Evolutionary conservation across 2,329 filamentous ascomycete genomes (phyloP), one percentile per base, ranked within the genome.

Genomic region (Colletotrichum costaricense): DNA sequence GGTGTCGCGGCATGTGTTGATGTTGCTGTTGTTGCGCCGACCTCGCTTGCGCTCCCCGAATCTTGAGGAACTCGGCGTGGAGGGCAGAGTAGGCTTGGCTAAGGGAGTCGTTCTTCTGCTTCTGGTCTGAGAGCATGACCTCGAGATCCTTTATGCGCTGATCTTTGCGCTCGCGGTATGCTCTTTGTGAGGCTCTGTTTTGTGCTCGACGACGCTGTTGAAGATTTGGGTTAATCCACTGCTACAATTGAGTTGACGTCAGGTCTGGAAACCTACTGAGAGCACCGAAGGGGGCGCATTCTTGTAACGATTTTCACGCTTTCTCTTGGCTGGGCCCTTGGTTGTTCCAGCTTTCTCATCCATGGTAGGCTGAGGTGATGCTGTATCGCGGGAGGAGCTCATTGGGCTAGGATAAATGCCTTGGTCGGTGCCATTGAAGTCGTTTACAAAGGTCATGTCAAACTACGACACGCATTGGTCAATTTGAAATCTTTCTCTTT

Each of bases 91-190:
- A 90, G 5, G 88, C 89, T 64, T 86, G 84, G 74, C 86, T 86
- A 66, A 92, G 86, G 42, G 85, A 84, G 72, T 87, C 87, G 79
- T 91, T 89, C 76, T 87, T 88, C 28, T 88, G 85, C 74, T 87
- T 86, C 63, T 90, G 82, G 22, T 88, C 86, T 59, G 81, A 81
- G 38, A 92, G 86, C 76, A 90, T 86, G 46, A 84, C 79, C 79
- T 92, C 90, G 24, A 93, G 86, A 76, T 92, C 90, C 74, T 88
- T 88, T 77, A 92, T 91, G 74, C 91, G 88, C 79, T 92, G 90
- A 78, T 93, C 78, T 67, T 79, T 81, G 70, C 80, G 78, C 71
- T 81, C 78, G 33, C 79, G 77, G 71, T 81, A 81, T 28, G 79
- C 79, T 4, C 78, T 75, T 63, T 81, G 80, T 11, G 80, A 81